Evolutionary conservation across 2,329 filamentous ascomycete genomes (phyloP).

Genomic region (Fusarium citri): DNA sequence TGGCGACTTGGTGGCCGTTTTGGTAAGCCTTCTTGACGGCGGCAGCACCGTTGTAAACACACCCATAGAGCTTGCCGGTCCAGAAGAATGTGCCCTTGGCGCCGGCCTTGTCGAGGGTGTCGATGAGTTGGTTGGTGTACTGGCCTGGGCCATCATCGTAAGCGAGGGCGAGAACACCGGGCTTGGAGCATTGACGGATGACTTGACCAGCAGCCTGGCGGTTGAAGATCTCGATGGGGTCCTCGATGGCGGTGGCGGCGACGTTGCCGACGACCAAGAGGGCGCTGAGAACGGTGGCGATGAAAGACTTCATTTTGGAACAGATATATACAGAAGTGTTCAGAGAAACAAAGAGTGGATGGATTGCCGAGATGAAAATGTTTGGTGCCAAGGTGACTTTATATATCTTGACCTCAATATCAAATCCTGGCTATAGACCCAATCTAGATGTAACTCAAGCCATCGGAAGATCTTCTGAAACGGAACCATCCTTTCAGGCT

Average conservation of each 20-base stretch:
- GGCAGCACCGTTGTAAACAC: conserved; percentile 61
- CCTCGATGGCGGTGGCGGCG: conserved; percentile 47
- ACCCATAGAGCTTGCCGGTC: conserved; percentile 63
- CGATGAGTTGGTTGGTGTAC: conserved; percentile 62
- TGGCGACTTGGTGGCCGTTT: conserved; percentile 65
- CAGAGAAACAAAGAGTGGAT: background rate
- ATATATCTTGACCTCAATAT: conserved; percentile 3
- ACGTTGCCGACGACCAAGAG: conserved; percentile 44
- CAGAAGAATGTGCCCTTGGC: conserved; percentile 67
- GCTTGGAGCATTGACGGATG: conserved; percentile 58
- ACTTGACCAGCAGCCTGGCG: conserved; percentile 57
- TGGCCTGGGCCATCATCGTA: conserved; percentile 66
- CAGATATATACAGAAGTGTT: conserved; percentile 6
- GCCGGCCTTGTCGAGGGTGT: conserved; percentile 60
- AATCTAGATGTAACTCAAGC: background rate
- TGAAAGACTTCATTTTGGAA: conserved; percentile 23
- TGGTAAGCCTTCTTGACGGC: conserved; percentile 66
- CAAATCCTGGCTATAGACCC: background rate
- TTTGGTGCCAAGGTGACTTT: conserved; percentile 2
- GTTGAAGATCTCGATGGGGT: conserved; percentile 54
- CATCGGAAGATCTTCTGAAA: conserved; percentile 4
- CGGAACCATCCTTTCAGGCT: conserved; percentile 8
- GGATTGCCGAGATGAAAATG: background rate
- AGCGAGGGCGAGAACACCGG: conserved; percentile 62
- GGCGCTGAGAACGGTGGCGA: conserved; percentile 13